These are phyloP conservation scores for Dispira simplex DNA, from an alignment of 192 early-diverging fungal genomes.

Conservation along the genomic window DNA sequence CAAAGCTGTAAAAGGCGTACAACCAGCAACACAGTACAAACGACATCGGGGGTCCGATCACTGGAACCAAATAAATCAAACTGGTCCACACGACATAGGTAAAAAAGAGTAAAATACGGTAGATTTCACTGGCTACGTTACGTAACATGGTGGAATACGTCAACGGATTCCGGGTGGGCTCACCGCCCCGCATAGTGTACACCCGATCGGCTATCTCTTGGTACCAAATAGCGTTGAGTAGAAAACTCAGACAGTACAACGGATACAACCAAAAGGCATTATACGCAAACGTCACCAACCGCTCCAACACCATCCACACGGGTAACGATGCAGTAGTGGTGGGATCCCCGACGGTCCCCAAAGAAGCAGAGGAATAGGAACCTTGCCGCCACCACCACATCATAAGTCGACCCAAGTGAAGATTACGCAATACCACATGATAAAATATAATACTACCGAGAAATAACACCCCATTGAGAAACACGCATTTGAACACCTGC, in stretches of 20 bases:
- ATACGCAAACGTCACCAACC: conserved; percentile 16
- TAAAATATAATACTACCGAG: conserved; percentile 33
- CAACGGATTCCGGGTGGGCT: conserved; percentile 14
- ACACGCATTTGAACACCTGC: conserved; percentile 23
- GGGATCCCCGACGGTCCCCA: not conserved
- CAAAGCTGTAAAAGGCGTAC: conserved; percentile 33
- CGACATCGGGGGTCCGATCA: conserved; percentile 22
- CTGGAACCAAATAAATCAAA: conserved; percentile 21
- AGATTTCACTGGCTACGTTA: conserved; percentile 24
- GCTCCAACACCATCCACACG: conserved; percentile 11
- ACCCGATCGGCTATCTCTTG: conserved; percentile 36
- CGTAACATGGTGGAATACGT: conserved; percentile 23
- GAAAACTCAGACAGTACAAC: conserved; percentile 28
- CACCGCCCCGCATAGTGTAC: conserved; percentile 26
- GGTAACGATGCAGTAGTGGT: conserved; percentile 7
- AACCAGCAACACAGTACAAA: conserved; percentile 30
- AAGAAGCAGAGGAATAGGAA: not conserved
- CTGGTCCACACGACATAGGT: conserved; percentile 23
- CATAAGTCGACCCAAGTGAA: not conserved
- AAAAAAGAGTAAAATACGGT: conserved; percentile 27
- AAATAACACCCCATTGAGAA: conserved; percentile 35
- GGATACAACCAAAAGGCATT: conserved; percentile 41
- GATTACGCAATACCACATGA: conserved; percentile 15
- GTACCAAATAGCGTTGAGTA: conserved; percentile 36
- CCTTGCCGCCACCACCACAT: not conserved